Evolutionary conservation across 768 basidiomycete genomes (phyloP), one percentile per base, ranked within the genome.

Genomic region (Atractiella rhizophila): DNA sequence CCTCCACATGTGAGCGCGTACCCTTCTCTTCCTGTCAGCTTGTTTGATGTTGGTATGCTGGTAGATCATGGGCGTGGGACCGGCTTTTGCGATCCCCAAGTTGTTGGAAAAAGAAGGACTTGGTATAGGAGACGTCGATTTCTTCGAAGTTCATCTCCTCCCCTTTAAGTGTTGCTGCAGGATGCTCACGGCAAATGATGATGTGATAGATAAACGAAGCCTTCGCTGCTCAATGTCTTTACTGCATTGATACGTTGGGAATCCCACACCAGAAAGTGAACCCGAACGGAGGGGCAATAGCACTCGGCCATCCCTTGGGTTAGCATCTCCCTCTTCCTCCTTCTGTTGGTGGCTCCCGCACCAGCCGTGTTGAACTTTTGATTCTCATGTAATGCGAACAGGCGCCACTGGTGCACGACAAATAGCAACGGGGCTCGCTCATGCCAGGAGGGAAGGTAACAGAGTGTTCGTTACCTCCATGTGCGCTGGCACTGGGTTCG

Each of bases 41-140:
- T 12, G 31, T 13, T 12, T 13, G 29, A 10, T 19, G 18, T 23
- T 25, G 5, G 18, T 21, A 8, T 20, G 9, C 21, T 8, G 16
- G 15, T 9, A 42, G 23, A 71, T 83, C 57, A 85, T 83, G 80
- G 82, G 82, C 45, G 71, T 88, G 52, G 83, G 83, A 40, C 83
- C 83, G 2, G 78, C 78, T 27, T 76, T 68, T 57, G 85, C 82
- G 34, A 80, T 85, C 49, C 81, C 82, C 32, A 68, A 69, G 44
- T 45, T 54, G 25, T 36, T 52, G 29, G 40, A 44, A 21, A 37
- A 42, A 26, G 43, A 44, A 39, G 52, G 47, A 5, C 27, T 54
- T 39, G 43, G 28, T 5, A 47, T 51, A 39, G 46, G 48, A n/a
- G 52, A 57, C 38, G 43, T 57, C 30, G 55, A 55, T 41, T 36